A percentile compares a stretch with the other conserved stretches of the same genome.
These are phyloP conservation scores for Tetrapisispora arboricola DNA, from an alignment of 805 yeast genomes.

Conservation along the genomic window DNA sequence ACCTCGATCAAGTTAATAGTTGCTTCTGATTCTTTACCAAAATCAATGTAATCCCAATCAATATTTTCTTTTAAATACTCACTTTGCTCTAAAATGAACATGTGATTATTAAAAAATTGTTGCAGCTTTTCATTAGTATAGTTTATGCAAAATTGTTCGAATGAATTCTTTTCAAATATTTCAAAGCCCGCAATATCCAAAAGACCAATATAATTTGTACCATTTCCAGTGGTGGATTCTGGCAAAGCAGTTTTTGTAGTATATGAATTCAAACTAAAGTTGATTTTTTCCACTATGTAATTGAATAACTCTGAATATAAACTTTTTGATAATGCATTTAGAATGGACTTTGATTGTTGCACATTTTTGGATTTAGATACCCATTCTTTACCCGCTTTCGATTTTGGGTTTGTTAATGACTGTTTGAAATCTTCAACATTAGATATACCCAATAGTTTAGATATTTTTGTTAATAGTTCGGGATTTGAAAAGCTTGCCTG, in stretches of 20 bases:
- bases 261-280: constrained; percentile 43
- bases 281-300: constrained; percentile 64
- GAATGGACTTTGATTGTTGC: constrained; percentile 63
- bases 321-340: constrained; percentile 82
- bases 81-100: constrained; percentile 93
- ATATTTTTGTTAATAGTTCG: constrained; percentile 31
- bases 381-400: constrained; percentile 82
- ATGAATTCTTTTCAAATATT: constrained; percentile 86
- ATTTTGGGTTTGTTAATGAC: constrained; percentile 65
- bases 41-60: constrained; percentile 93
- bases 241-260: not conserved
- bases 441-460: constrained; percentile 54
- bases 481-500: constrained; percentile 56
- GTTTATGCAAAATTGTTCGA: constrained; percentile 94
- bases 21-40: constrained; percentile 89
- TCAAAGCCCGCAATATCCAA: constrained; percentile 97
- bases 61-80: constrained; percentile 89
- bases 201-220: constrained; percentile 75
- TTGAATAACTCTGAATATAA: constrained; percentile 79
- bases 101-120: constrained; percentile 96
- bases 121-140: constrained; percentile 96
- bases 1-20: constrained; percentile 88
- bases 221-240: no score
- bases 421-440: constrained; percentile 41
- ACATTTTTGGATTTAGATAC: constrained; percentile 74